A percentile compares a stretch with the other conserved stretches of the same genome.
phyloP scores from a whole-genome alignment of 768 basidiomycete genomes.

The Rubroboletus pulcherrimus region DNA sequence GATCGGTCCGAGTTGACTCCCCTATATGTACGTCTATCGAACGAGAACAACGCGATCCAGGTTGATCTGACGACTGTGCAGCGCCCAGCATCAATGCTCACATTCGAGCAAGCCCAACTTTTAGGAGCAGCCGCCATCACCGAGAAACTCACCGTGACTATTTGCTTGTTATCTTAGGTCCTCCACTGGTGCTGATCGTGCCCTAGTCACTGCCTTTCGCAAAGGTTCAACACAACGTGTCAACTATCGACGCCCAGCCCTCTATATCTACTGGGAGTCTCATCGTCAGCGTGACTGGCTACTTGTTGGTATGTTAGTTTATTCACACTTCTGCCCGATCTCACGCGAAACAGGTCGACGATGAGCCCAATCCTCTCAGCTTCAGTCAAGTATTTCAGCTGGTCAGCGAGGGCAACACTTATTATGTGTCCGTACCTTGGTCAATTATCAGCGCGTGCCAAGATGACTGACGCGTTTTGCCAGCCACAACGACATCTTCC shows the following conservation, averaged over 20 bases:
- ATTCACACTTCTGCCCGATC: neutral
- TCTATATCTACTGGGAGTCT: constrained; percentile 54
- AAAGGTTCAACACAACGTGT: constrained; percentile 75
- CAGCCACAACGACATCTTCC: constrained; percentile 89
- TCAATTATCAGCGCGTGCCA: neutral
- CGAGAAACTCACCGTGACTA: constrained; percentile 68
- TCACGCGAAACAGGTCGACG: constrained; percentile 63
- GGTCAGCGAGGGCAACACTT: constrained; percentile 65
- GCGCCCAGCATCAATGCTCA: constrained; percentile 81
- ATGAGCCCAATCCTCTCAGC: constrained; percentile 69
- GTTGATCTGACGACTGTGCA: constrained; percentile 35
- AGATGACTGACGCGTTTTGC: constrained; percentile 2
- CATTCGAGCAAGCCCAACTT: constrained; percentile 65
- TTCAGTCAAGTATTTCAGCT: constrained; percentile 96
- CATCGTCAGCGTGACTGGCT: constrained; percentile 86
- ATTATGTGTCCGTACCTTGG: constrained; percentile 71
- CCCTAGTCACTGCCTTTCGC: constrained; percentile 72
- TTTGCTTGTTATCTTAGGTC: neutral
- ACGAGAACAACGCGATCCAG: constrained; percentile 20
- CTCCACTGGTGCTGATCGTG: neutral
- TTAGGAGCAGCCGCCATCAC: constrained; percentile 54
- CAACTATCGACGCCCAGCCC: constrained; percentile 87
- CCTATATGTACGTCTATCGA: constrained; percentile 70
- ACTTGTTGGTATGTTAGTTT: constrained; percentile 55
- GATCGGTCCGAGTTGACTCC: constrained; percentile 50